Evolutionary conservation across 2,329 filamentous ascomycete species (phyloP).

Genomic region (Leptographium galeiforme): DNA sequence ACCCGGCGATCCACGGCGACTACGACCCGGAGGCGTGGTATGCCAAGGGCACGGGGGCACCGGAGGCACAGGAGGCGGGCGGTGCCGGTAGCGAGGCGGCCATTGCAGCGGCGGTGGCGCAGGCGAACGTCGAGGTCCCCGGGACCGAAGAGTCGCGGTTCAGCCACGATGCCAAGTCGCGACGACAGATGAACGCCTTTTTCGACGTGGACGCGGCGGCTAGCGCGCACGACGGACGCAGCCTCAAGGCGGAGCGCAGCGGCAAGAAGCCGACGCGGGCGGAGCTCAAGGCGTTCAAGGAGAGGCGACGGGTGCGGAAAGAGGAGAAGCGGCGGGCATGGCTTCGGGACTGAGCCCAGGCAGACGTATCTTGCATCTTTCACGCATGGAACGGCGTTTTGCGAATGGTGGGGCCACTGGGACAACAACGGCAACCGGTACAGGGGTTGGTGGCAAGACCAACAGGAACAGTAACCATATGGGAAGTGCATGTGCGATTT

Average conservation of each 20-base stretch:
- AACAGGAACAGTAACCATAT: too few relatives aligned
- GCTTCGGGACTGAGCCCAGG: conserved; percentile 65
- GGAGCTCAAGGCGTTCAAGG: conserved; percentile 82
- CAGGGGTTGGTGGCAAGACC: not conserved
- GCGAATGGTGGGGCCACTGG: not conserved
- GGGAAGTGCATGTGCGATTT: not conserved
- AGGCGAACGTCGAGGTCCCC: conserved; percentile 42
- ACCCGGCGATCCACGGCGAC: conserved; percentile 88
- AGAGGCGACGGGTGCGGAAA: conserved; percentile 79
- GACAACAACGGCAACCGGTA: not conserved
- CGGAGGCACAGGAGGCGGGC: conserved; percentile 11
- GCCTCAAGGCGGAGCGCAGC: conserved; percentile 79
- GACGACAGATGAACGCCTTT: conserved; percentile 80
- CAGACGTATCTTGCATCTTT: not conserved
- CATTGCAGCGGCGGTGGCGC: conserved; percentile 21
- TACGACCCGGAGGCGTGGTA: conserved; percentile 97
- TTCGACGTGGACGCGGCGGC: conserved; percentile 94
- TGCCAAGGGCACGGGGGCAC: conserved; percentile 36
- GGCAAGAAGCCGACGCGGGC: conserved; percentile 73
- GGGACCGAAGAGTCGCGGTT: conserved; percentile 56
- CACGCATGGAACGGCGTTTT: not conserved
- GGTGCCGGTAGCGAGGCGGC: conserved; percentile 13
- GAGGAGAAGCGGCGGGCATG: conserved; percentile 90
- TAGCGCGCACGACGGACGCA: conserved; percentile 79
- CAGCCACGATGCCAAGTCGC: conserved; percentile 77